These are phyloP conservation scores for Tolypocladium album DNA, from an alignment of 2,329 filamentous ascomycete genomes.

Conservation along the genomic window DNA sequence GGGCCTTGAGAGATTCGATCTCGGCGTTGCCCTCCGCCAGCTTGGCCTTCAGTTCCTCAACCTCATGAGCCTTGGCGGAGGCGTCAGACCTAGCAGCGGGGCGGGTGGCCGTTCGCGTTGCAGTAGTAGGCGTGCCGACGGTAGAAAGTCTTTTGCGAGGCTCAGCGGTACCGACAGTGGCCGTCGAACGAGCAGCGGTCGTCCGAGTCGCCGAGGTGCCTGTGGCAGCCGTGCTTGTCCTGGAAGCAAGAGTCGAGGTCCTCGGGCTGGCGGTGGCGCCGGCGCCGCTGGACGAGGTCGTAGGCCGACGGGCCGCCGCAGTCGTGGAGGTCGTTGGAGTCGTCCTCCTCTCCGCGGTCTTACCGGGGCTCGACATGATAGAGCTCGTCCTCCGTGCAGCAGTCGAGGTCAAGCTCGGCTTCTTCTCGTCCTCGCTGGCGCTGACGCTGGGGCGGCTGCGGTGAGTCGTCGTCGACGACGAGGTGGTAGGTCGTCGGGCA, in stretches of 20 bases:
- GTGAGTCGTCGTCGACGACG: constrained; percentile 29
- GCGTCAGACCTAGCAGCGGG: constrained; percentile 25
- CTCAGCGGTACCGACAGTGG: constrained; percentile 28
- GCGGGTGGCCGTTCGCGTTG: constrained; percentile 27
- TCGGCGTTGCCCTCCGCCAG: constrained; percentile 46
- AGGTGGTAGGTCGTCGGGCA: constrained; percentile 20
- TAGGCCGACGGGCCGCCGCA: constrained; percentile 21
- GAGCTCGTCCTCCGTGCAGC: constrained; percentile 32
- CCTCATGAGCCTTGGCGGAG: constrained; percentile 39
- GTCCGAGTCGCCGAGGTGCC: constrained; percentile 23
- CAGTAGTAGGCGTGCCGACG: constrained; percentile 26
- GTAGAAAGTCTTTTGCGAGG: constrained; percentile 48
- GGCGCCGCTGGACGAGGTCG: constrained; percentile 18
- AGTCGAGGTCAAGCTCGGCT: constrained; percentile 23
- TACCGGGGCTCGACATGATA: constrained; percentile 27
- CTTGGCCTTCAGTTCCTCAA: constrained; percentile 50
- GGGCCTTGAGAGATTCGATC: constrained; percentile 43
- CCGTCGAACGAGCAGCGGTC: constrained; percentile 21
- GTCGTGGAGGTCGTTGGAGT: constrained; percentile 20
- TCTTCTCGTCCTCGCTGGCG: constrained; percentile 40
- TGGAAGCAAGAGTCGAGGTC: constrained; percentile 18
- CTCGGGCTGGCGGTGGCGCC: constrained; percentile 26
- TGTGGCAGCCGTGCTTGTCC: constrained; percentile 16
- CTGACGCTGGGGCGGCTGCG: constrained; percentile 36
- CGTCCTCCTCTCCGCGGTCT: constrained; percentile 23